Base-by-base conservation (phyloP, 1,284 basidiomycete genomes). In the Cryptococcus sp. region DNA sequence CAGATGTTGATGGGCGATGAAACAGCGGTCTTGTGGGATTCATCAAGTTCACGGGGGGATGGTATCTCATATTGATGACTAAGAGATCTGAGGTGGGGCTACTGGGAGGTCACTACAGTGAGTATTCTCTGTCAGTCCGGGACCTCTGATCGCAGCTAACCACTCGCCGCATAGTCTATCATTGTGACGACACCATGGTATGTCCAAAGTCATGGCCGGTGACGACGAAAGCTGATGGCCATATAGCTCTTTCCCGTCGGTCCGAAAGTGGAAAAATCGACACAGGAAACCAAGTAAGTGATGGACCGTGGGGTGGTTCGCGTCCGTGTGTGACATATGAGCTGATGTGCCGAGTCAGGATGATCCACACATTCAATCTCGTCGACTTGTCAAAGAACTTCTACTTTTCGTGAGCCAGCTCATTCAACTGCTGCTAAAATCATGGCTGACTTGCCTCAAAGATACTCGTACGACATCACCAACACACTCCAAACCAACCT, bases 321-420 rank as follows among this genome's bases (percentile, higher is more conserved):
- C 28, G 9, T 33, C 28, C 28, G 9, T 33, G 28, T 33, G 28
- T 24, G n/a, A n/a, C n/a, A n/a, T 52, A 9, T 15, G 5, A 1
- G 15, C n/a, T 12, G 12, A 44, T 43, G n/a, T 18, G 16, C 65
- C 70, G 55, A 68, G 24, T n/a, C 46, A 79, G 82, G 35, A 75
- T 93, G 39, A 85, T 96, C 76, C 88, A 86, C 60, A 85, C 89
- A n/a, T 99, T 98, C 80, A 93, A 92, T 72, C 91, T 95, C 74
- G 94, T 98, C 3, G 96, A 99, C 68, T 84, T 98, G 80, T 89
- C 89, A 48, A 98, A 98, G 80, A 98, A 98, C 78, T 98, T 98
- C 75, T 99, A 98, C 79, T 98, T 98, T 77, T 94, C 91, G 90
- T 95, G 65, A 51, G 72, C 28, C 9, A 4, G 28, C 28, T 53